These are phyloP conservation scores for Hymenochaete sp. DNA, from an alignment of 1,284 basidiomycete genomes.

Conservation along the genomic window DNA sequence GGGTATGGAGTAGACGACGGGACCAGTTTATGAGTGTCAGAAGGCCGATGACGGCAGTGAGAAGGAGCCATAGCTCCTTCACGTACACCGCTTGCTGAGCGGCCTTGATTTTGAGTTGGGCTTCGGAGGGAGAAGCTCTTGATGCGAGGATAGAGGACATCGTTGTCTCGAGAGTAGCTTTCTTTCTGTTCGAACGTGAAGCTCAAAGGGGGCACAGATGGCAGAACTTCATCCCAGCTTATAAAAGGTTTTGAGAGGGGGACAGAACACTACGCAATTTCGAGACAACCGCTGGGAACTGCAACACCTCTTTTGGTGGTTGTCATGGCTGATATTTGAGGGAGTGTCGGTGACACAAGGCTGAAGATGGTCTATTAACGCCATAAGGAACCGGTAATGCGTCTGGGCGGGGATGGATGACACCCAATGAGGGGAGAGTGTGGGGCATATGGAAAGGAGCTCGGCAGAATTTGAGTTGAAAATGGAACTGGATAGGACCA, in stretches of 20 bases:
- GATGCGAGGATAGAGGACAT: conserved; percentile 15
- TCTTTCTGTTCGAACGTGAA: too few species aligned
- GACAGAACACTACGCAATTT: neutral
- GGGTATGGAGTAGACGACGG: conserved; percentile 13
- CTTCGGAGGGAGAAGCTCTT: conserved; percentile 20
- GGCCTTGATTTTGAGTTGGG: conserved; percentile 25
- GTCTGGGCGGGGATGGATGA: conserved; percentile 7
- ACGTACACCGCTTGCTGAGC: conserved; percentile 25
- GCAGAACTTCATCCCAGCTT: neutral
- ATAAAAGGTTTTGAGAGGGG: neutral
- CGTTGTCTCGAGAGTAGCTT: too few species aligned
- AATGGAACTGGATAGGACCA: neutral
- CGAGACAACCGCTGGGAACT: conserved; percentile 1
- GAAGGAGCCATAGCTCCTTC: conserved; percentile 29
- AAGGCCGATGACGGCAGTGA: conserved; percentile 32
- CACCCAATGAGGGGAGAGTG: neutral
- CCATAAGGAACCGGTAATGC: too few species aligned
- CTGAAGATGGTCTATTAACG: neutral
- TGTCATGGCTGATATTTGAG: too few species aligned
- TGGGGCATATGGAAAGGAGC: conserved; percentile 11
- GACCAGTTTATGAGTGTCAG: conserved; percentile 28
- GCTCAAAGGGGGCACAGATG: neutral
- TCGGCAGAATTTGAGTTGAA: conserved; percentile 13
- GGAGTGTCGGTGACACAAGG: conserved; percentile 1
- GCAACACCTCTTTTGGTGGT: conserved; percentile 7